Conservation (phyloP, 2,329 filamentous ascomycete genomes). For the Ophiocordyceps camponoti-saundersi region DNA sequence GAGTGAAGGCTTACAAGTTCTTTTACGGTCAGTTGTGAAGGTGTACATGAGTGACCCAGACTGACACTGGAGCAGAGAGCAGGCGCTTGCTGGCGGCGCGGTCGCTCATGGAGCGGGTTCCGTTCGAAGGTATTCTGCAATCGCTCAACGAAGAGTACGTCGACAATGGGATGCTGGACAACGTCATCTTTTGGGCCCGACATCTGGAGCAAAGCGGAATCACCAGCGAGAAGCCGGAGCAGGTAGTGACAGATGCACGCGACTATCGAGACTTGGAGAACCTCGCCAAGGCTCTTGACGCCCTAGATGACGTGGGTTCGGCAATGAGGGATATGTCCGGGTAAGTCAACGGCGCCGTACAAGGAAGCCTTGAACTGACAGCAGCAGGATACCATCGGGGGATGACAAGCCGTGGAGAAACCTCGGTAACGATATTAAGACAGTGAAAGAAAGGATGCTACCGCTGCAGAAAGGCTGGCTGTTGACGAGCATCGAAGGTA, state of each 20-base stretch:
- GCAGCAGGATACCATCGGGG: conserved; percentile 12
- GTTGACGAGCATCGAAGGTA: conserved; percentile 35
- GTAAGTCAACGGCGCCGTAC: conserved; percentile 21
- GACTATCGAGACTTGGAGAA: conserved; percentile 53
- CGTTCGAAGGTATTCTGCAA: conserved; percentile 29
- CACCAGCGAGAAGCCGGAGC: conserved; percentile 18
- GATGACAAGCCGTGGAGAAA: conserved; percentile 34
- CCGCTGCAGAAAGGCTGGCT: conserved; percentile 52
- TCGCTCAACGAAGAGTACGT: conserved; percentile 19
- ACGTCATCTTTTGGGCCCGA: conserved; percentile 21
- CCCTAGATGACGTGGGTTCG: conserved; percentile 48
- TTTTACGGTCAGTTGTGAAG: conserved; percentile 54
- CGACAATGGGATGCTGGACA: conserved; percentile 20
- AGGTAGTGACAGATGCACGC: conserved; percentile 36
- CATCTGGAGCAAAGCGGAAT: conserved; percentile 18
- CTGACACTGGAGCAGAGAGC: conserved; percentile 18
- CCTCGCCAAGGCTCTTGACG: conserved; percentile 47
- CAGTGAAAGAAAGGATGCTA: conserved; percentile 37
- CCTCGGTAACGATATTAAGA: conserved; percentile 36
- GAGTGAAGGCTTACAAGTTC: conserved; percentile 61
- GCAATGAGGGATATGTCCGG: conserved; percentile 32
- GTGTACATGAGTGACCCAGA: too few relatives aligned
- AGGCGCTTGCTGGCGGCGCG: conserved; percentile 37
- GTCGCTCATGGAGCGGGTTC: conserved; percentile 31
- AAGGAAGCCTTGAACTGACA: background rate